Base-by-base conservation (phyloP, 2,329 filamentous ascomycete species). In the Alternaria consortialis region DNA sequence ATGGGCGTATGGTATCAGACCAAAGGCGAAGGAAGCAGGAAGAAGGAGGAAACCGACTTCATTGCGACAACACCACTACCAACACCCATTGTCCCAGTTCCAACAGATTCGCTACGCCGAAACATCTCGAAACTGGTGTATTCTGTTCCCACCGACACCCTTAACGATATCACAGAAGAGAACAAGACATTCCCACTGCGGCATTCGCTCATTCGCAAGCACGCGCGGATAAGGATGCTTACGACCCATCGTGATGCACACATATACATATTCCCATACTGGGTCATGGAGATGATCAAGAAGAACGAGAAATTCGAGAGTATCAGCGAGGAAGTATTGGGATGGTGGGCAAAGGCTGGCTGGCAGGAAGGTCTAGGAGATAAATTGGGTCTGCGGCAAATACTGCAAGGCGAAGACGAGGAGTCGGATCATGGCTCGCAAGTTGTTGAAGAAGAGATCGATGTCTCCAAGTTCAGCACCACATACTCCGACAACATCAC, bases 21-120 rank as follows among this genome's bases (percentile, higher is more conserved):
- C 2, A 92, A 92, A 75, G 86, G 85, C 17, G 90, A 91, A 63
- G 88, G 88, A 6, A 88, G 88, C 36, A 86, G 94, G 64, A 98
- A 97, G 80, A 90, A 90, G 46, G 93, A 97, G 77, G 93, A 97
- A 77, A 95, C 93, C 2, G 94, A 98, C 74, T 97, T 97, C 76
- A 87, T 97, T 70, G 92, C 90, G 8, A 93, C 91, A 1, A 86
- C 91, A 0, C 88, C 91, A 4, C 81, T 95, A 6, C 82, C 88
- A 4, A 74, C 83, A 5, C 81, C 88, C 0, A 79, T 84, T 15
- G 85, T 88, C 1, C 84, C 86, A 7, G 83, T 88, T 9, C 84
- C 87, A 0, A 85, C 87, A 63, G 87, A 86, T 31, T 91, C 90
- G 1, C 77, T 95, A 53, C 83, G 91, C 61, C 84, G 86, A 17